Percentiles rank a stretch among this genome's conserved stretches.
phyloP scores from a whole-genome alignment of 2,329 filamentous ascomycete genomes.

The Bipolaris zeicola region DNA sequence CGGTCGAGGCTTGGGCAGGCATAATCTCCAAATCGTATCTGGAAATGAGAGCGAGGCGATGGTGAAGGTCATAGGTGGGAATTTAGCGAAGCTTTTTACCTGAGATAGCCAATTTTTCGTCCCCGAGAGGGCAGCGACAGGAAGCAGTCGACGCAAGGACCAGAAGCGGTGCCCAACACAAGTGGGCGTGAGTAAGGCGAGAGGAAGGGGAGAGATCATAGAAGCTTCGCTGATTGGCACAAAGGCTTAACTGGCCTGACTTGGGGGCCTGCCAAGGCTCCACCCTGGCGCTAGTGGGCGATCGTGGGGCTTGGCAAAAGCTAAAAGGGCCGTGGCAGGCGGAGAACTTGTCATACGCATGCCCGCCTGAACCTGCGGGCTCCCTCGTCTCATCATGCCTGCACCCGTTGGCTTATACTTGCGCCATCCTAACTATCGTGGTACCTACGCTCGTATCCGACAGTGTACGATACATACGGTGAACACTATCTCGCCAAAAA shows the following conservation, averaged over 20 bases:
- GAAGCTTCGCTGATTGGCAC: slow-evolving; percentile 10
- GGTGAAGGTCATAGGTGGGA: not conserved
- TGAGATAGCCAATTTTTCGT: slow-evolving; percentile 6
- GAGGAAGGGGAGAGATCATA: not conserved
- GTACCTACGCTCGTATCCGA: too few relatives aligned
- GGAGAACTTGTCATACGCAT: too few relatives aligned
- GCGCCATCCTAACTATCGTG: too few relatives aligned
- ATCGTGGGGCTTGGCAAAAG: not conserved
- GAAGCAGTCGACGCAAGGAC: slow-evolving; percentile 10
- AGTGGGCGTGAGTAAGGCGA: not conserved
- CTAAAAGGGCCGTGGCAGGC: not conserved
- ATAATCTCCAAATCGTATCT: not conserved
- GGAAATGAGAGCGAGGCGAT: not conserved
- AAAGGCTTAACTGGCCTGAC: not conserved
- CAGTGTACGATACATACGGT: too few relatives aligned
- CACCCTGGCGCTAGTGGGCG: too few relatives aligned
- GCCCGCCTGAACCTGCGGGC: too few relatives aligned
- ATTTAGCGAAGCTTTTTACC: not conserved
- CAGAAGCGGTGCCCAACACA: slow-evolving; percentile 5
- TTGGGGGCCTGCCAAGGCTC: too few relatives aligned
- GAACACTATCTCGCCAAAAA: too few relatives aligned
- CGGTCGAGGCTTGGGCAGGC: not conserved
- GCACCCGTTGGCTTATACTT: too few relatives aligned
- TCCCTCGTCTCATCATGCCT: too few relatives aligned
- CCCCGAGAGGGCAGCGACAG: not conserved